Base-by-base conservation (phyloP, 495 filamentous ascomycete species). In the Penicillium chermesinum region DNA sequence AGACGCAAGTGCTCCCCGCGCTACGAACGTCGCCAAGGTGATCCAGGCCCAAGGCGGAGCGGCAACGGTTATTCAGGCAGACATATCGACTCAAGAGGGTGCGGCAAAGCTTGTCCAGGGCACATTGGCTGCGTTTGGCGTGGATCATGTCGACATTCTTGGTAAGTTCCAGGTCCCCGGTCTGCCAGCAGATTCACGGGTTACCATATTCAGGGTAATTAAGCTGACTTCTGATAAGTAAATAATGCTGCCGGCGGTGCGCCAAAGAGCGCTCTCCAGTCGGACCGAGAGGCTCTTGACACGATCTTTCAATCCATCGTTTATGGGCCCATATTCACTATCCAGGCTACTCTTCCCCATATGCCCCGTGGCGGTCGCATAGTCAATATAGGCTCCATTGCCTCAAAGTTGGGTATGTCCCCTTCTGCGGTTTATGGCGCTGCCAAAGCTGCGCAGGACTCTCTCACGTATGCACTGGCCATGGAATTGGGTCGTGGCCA, bases 331-430 rank as follows among this genome's bases (percentile, higher is more conserved):
- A 21, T 74, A 7, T 70, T 65, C 52, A 44, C 71, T 41, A 65
- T 64, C 6, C 70, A 74, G 46, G 64, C 66, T 0, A 57, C 56
- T n/a, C 42, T 73, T 2, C 70, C 72, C 1, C 60, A 65, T 19
- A 67, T 75, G 63, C 60, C 67, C 0, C 61, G 48, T 0, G 71
- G 69, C 2, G 70, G 74, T 8, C 64, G 74, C 2, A 67, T 75
- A 27, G 64, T 76, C 49, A 70, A 74, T 41, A 61, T 74, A n/a
- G 67, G 70, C 9, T 69, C 65, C 13, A 62, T 72, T 13, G 65
- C 61, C 5, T 70, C 75, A 0, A 52, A 55, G 25, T 41, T 58
- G 20, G 62, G 62, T 2, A 53, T 57, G 32, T 35, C 45, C 3
- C 52, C 59, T 2, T 42, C 54, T 17, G 52, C 62, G 12, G 50